Base-by-base conservation (phyloP, 495 filamentous ascomycete genomes). In the Lasiosphaeriaceae sp. region DNA sequence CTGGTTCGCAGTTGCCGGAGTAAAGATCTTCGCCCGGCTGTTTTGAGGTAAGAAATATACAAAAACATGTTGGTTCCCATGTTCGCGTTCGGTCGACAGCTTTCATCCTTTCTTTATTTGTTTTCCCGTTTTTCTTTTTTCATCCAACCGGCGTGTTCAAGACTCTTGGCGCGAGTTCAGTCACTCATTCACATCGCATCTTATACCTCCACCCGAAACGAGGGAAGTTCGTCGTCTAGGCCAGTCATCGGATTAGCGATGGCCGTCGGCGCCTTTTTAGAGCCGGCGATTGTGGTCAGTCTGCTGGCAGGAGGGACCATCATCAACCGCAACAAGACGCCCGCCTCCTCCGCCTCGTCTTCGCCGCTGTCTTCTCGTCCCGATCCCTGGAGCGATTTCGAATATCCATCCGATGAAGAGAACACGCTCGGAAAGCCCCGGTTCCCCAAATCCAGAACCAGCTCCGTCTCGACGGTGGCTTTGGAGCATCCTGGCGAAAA, bases 191-290 rank as follows among this genome's bases (percentile, higher is more conserved):
- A 31, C 26, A 31, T 31, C 3, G 4, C 3, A 3, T 4, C 26
- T 9, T 9, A 31, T 9, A 31, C 26, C 3, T 31, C 26, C 26
- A 3, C 4, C 9, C 4, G 26, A 3, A 31, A 3, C 3, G 26
- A 31, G 9, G 26, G 26, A 31, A 3, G 4, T 4, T 31, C 29
- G 19, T 34, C 2, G 7, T 43, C 4, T 37, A n/a, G n/a, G n/a
- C n/a, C n/a, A n/a, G n/a, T n/a, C n/a, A 20, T 22, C 8, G 11
- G 9, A 45, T 23, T 14, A 21, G n/a, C 19, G 59, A 72, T 72
- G 70, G 59, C 64, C 17, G 45, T 72, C 48, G 70, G 68, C n/a
- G 70, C 68, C 26, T 53, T 72, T 11, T 21, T 71, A 16, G 70
- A 72, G 46, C 70, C 70, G 12, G 56, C 63, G 34, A 50, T 72